Evolutionary conservation across 2,329 filamentous ascomycete genomes (phyloP), one percentile per base, ranked within the genome.

Genomic region (Apiospora phragmitis): DNA sequence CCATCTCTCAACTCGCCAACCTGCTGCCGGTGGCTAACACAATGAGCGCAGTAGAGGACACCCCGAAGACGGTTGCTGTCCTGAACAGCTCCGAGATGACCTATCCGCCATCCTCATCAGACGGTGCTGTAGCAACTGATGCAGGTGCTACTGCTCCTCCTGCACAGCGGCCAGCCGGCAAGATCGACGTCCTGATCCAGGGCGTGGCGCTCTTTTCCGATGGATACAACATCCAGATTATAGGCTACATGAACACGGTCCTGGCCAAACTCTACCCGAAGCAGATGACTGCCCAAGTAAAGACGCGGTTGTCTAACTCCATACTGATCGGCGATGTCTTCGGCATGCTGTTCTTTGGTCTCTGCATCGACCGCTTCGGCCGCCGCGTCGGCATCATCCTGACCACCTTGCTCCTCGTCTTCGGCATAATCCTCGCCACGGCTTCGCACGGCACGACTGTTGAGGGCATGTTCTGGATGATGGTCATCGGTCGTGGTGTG

Each of bases 391-490:
- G 83, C 32, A 85, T 86, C 55, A 75, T 86, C 41, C 76, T 81
- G 18, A 85, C 85, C 0, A 86, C 85, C 0, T 49, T 80, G 1
- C 82, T 85, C 77, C 80, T 86, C n/a, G 81, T 85, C 9, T 69
- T 86, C 51, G 84, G 85, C 5, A 80, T 83, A 1, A 81, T 85
- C 35, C 72, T 87, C 24, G 84, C 84, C 0, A 83, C 82, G 0
- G 85, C 83, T 4, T 79, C 83, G 0, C 77, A 84, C 70, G 85
- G 85, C 12, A 73, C 78, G 6, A 86, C 84, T 2, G 81, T 83
- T 42, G 71, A 83, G 24, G 84, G 83, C 70, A 87, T 88, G 84
- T 84, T 86, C 70, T 87, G 85, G 85, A 87, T 87, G 81, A 79
- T 87, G 79, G 85, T 83, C 0, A 77, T 87, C 24, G 81, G 84